These are phyloP conservation scores for Lentinula guzmanii DNA, from an alignment of 768 basidiomycete species.

Conservation along the genomic window DNA sequence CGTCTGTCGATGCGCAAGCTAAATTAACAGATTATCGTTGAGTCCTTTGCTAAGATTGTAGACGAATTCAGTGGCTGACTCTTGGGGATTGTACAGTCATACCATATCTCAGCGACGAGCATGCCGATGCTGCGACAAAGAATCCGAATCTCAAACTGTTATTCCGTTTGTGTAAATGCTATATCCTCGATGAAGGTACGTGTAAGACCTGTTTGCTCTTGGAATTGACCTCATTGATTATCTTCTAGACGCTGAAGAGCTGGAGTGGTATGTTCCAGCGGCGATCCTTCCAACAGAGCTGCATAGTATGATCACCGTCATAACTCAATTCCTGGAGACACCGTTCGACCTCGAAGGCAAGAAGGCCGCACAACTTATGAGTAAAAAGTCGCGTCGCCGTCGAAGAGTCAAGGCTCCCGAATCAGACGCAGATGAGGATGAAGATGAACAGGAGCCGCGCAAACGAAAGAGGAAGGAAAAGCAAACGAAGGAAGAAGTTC, in stretches of 20 bases:
- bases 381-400: constrained; percentile 49
- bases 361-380: constrained; percentile 65
- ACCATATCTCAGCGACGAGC: constrained; percentile 67
- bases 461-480: constrained; percentile 35
- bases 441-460: constrained; percentile 51
- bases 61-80: background rate
- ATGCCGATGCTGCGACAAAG: constrained; percentile 70
- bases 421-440: constrained; percentile 35
- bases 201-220: constrained; percentile 2
- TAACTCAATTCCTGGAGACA: constrained; percentile 75
- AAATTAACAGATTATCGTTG: constrained; percentile 75
- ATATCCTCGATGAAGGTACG: constrained; percentile 60
- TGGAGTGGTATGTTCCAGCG: constrained; percentile 83
- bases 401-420: constrained; percentile 1
- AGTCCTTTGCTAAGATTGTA: constrained; percentile 21
- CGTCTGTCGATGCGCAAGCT: constrained; percentile 62
- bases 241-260: constrained; percentile 54
- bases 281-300: constrained; percentile 63
- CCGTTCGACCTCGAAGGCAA: constrained; percentile 81
- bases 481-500: constrained; percentile 47
- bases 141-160: constrained; percentile 80
- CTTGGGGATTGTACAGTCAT: constrained; percentile 46
- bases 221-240: constrained; percentile 3
- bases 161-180: constrained; percentile 74
- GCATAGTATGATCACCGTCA: constrained; percentile 62